These are phyloP conservation scores for Diospyros kaki DNA, from an alignment of 148 eudicot species.

Conservation along the genomic window DNA sequence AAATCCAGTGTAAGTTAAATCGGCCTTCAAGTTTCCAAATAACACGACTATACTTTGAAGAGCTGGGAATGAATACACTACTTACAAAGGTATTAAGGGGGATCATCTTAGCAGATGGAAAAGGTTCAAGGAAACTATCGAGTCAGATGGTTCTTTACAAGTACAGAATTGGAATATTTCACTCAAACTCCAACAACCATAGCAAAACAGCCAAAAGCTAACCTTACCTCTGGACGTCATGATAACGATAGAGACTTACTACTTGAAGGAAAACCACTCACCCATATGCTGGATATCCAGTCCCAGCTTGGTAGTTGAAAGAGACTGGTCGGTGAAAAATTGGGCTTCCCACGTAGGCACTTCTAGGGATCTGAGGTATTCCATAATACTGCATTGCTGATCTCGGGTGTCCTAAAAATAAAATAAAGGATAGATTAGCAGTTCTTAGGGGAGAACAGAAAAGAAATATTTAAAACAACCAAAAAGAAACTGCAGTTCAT, in stretches of 20 bases:
- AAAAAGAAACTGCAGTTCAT: background rate
- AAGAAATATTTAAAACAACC: background rate
- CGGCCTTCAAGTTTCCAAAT: slow-evolving; percentile 7
- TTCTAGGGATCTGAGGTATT: slow-evolving; percentile 21
- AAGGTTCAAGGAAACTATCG: slow-evolving; percentile 13
- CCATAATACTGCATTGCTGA: slow-evolving; percentile 17
- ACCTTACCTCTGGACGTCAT: background rate
- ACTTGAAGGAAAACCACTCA: slow-evolving; percentile 9
- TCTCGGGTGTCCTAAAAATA: slow-evolving; percentile 16
- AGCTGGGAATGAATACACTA: slow-evolving; percentile 14
- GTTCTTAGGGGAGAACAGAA: background rate
- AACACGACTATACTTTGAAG: slow-evolving; percentile 14
- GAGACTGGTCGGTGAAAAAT: slow-evolving; percentile 20
- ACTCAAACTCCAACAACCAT: slow-evolving; percentile 11
- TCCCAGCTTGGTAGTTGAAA: slow-evolving; percentile 25
- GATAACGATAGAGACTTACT: background rate
- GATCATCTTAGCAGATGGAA: slow-evolving; percentile 13
- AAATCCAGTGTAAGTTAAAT: background rate
- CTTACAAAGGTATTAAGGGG: slow-evolving; percentile 14
- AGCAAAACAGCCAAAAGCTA: background rate
- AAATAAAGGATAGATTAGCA: background rate
- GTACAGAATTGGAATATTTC: background rate
- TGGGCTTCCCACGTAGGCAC: slow-evolving; percentile 19
- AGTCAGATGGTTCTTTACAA: slow-evolving; percentile 18
- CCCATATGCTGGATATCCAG: slow-evolving; percentile 26